Percentiles rank a stretch among this genome's conserved stretches.
These are phyloP conservation scores for Suillus sp. DNA, from an alignment of 768 basidiomycete species.

Conservation along the genomic window DNA sequence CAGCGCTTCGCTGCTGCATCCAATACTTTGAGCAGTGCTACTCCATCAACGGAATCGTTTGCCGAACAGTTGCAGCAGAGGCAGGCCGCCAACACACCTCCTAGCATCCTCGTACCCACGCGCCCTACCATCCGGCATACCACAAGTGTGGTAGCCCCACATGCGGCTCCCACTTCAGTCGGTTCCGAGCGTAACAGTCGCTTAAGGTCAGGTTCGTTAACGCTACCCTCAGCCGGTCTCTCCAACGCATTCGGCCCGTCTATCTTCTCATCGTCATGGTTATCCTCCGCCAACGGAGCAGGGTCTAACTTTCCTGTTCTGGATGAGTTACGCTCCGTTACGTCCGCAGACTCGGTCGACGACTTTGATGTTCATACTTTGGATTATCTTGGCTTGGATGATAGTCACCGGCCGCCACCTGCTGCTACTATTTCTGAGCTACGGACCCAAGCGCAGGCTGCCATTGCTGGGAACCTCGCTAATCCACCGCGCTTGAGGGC, in stretches of 20 bases:
- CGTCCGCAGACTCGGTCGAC: conserved; percentile 79
- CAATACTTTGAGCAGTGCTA: conserved; percentile 51
- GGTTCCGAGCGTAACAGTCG: conserved; percentile 73
- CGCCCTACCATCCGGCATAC: conserved; percentile 75
- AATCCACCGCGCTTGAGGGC: conserved; percentile 83
- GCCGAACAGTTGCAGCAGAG: conserved; percentile 45
- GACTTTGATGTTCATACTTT: conserved; percentile 93
- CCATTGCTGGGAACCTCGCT: conserved; percentile 80
- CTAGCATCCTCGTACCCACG: conserved; percentile 47
- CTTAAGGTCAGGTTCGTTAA: conserved; percentile 90
- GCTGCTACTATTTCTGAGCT: conserved; percentile 89
- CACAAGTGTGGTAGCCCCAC: conserved; percentile 57
- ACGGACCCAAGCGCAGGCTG: conserved; percentile 87
- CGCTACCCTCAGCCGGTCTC: conserved; percentile 74
- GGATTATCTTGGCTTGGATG: conserved; percentile 95
- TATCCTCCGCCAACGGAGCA: conserved; percentile 60
- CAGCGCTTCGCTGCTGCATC: conserved; percentile 77
- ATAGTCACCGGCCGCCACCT: conserved; percentile 69
- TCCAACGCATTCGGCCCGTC: conserved; percentile 85
- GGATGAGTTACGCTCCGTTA: conserved; percentile 81
- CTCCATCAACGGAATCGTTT: conserved; percentile 53
- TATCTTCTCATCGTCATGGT: conserved; percentile 90
- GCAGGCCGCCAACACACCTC: conserved; percentile 39
- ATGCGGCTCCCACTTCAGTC: conserved; percentile 36
- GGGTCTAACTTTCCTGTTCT: conserved; percentile 63